Conservation (phyloP, 345 rosid genomes). For the Heritiera fomes region DNA sequence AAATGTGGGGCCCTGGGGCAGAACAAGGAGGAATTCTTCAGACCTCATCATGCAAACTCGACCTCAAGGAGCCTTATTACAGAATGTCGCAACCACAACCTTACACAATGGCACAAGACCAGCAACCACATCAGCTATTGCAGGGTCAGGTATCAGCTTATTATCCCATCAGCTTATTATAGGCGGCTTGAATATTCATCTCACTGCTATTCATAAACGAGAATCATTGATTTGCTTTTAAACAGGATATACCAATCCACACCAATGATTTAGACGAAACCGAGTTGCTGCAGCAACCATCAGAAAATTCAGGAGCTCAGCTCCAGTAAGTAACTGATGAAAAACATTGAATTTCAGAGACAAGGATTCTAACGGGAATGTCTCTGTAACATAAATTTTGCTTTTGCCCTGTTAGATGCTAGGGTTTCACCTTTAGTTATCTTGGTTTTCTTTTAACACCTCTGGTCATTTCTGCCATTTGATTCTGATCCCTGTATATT, state of each 20-base stretch:
- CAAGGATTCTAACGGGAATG: constrained; percentile 4
- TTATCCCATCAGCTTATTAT: background rate
- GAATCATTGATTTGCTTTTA: background rate
- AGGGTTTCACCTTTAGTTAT: constrained; percentile 13
- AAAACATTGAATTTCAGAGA: constrained; percentile 9
- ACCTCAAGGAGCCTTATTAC: constrained; percentile 93
- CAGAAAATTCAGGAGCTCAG: constrained; percentile 49
- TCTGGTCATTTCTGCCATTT: background rate
- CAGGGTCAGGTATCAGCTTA: constrained; percentile 58
- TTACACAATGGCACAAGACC: constrained; percentile 74
- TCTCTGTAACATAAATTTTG: constrained; percentile 27
- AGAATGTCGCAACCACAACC: constrained; percentile 96
- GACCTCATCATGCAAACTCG: constrained; percentile 84
- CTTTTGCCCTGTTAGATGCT: constrained; percentile 17
- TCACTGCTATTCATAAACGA: background rate
- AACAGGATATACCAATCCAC: constrained; percentile 64
- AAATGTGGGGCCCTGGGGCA: constrained; percentile 99
- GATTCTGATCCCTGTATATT: constrained; percentile 29
- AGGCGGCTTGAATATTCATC: background rate
- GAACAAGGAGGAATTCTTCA: constrained; percentile 95
- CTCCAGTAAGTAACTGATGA: constrained; percentile 33
- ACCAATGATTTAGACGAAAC: constrained; percentile 66
- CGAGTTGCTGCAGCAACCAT: constrained; percentile 61
- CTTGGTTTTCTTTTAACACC: background rate
- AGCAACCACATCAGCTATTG: constrained; percentile 62